phyloP scores from a whole-genome alignment of 164 flowering plant genomes.

The Akebia trifoliata region DNA sequence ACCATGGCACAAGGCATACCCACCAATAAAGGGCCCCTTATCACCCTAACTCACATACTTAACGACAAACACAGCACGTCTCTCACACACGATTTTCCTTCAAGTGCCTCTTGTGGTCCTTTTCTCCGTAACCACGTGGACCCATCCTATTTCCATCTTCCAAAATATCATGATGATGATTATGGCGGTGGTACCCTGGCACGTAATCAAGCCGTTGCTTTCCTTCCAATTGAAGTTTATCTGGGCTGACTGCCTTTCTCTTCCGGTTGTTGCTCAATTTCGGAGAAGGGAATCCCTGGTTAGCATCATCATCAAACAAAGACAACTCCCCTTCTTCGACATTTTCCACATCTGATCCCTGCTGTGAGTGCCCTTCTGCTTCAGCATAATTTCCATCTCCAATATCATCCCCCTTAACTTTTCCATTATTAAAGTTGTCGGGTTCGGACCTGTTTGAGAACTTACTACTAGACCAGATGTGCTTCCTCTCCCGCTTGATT shows the following conservation, averaged over 20 bases:
- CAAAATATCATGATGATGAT: slow-evolving; percentile 21
- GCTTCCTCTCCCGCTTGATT: slow-evolving; percentile 45
- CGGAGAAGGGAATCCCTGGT: slow-evolving; percentile 34
- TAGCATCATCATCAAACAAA: slow-evolving; percentile 26
- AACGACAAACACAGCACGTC: too few species aligned
- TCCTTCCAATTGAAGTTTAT: slow-evolving; percentile 24
- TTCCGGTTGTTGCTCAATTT: slow-evolving; percentile 30
- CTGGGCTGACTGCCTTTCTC: slow-evolving; percentile 39
- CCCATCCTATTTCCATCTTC: slow-evolving; percentile 27
- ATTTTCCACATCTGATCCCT: slow-evolving; percentile 20
- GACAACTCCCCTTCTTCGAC: slow-evolving; percentile 54
- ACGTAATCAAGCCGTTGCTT: slow-evolving; percentile 23
- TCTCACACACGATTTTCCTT: slow-evolving; percentile 45
- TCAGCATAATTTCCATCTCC: too few species aligned
- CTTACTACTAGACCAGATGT: slow-evolving; percentile 16
- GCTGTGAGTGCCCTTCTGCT: slow-evolving; percentile 16
- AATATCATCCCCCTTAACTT: too few species aligned
- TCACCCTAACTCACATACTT: too few species aligned
- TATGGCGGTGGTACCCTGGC: slow-evolving; percentile 12
- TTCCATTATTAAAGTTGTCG: slow-evolving; percentile 15
- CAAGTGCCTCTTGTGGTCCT: slow-evolving; percentile 38
- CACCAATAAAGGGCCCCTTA: too few species aligned
- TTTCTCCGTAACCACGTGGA: slow-evolving; percentile 32
- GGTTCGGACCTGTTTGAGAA: slow-evolving; percentile 15
- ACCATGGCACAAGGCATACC: too few species aligned